phyloP scores from a whole-genome alignment of 176 grass and related monocot genomes.

The Zoysia pacifica region DNA sequence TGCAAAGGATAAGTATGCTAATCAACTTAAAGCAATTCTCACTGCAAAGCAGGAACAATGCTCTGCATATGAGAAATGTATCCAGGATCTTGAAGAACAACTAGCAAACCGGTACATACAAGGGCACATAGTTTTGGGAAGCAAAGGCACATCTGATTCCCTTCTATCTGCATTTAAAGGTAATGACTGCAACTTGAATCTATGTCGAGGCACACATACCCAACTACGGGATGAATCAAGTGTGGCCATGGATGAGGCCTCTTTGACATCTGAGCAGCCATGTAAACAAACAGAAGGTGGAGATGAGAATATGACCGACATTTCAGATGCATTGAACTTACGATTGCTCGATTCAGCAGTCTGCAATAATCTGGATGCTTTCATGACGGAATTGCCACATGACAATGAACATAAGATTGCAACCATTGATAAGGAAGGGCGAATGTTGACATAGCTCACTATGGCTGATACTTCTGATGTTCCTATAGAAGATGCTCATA shows the following conservation, averaged over 20 bases:
- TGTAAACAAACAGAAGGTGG: slow-evolving; percentile 81
- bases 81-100: slow-evolving; percentile 82
- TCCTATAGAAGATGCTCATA: slow-evolving; percentile 50
- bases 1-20: slow-evolving; percentile 78
- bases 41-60: slow-evolving; percentile 66
- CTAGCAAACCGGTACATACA: slow-evolving; percentile 77
- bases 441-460: slow-evolving; percentile 40
- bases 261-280: slow-evolving; percentile 72
- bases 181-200: slow-evolving; percentile 56
- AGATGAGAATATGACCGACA: slow-evolving; percentile 94
- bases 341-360: slow-evolving; percentile 45
- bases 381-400: slow-evolving; percentile 59
- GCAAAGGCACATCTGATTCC: slow-evolving; percentile 60
- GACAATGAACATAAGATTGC: slow-evolving; percentile 58
- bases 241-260: slow-evolving; percentile 85
- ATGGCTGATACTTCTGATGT: slow-evolving; percentile 45
- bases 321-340: slow-evolving; percentile 74
- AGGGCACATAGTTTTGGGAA: slow-evolving; percentile 56
- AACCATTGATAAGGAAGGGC: slow-evolving; percentile 55
- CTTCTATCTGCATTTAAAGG: slow-evolving; percentile 58
- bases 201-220: slow-evolving; percentile 54
- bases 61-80: slow-evolving; percentile 77
- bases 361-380: slow-evolving; percentile 64
- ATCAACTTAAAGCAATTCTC: slow-evolving; percentile 69
- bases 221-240: slow-evolving; percentile 55